Evolutionary conservation across 2,329 filamentous ascomycete genomes (phyloP).

Genomic region (Xylaria sp.): DNA sequence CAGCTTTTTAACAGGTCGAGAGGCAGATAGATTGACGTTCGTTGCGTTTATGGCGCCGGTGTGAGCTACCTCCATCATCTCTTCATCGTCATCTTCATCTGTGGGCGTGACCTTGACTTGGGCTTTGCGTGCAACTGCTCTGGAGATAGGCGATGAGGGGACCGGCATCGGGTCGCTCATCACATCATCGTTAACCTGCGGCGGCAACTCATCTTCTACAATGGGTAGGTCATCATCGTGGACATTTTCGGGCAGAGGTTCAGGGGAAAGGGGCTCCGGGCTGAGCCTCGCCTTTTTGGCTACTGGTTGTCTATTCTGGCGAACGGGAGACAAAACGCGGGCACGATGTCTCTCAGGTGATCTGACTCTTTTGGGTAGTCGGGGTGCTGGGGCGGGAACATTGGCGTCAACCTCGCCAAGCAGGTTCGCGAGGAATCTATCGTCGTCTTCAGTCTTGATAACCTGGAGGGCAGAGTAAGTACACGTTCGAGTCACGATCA

Average conservation of each 20-base stretch:
- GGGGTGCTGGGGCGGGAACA: slow-evolving; percentile 64
- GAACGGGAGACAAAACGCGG: slow-evolving; percentile 81
- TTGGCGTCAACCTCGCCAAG: slow-evolving; percentile 90
- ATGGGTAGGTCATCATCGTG: slow-evolving; percentile 67
- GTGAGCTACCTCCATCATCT: slow-evolving; percentile 88
- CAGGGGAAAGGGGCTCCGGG: slow-evolving; percentile 61
- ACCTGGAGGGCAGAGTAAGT: slow-evolving; percentile 60
- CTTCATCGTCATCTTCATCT: slow-evolving; percentile 80
- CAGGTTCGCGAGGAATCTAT: slow-evolving; percentile 85
- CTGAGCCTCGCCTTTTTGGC: slow-evolving; percentile 68
- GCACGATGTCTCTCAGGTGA: slow-evolving; percentile 81
- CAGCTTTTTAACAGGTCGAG: slow-evolving; percentile 79
- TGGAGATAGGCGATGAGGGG: slow-evolving; percentile 82
- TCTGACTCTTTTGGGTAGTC: slow-evolving; percentile 72
- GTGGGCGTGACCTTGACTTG: slow-evolving; percentile 61
- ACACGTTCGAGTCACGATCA: not conserved
- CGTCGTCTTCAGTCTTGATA: slow-evolving; percentile 85
- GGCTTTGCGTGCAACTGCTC: slow-evolving; percentile 78
- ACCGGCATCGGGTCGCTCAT: slow-evolving; percentile 84
- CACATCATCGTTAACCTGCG: slow-evolving; percentile 61
- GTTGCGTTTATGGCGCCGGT: slow-evolving; percentile 73
- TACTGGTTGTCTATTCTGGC: slow-evolving; percentile 62
- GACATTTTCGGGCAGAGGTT: slow-evolving; percentile 63
- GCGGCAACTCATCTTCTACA: slow-evolving; percentile 68
- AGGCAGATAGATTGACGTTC: slow-evolving; percentile 87